Percentiles rank a stretch among this genome's conserved stretches.
Conservation (phyloP, 1,139 yeast species). For the Arxiozyma heterogenica region DNA sequence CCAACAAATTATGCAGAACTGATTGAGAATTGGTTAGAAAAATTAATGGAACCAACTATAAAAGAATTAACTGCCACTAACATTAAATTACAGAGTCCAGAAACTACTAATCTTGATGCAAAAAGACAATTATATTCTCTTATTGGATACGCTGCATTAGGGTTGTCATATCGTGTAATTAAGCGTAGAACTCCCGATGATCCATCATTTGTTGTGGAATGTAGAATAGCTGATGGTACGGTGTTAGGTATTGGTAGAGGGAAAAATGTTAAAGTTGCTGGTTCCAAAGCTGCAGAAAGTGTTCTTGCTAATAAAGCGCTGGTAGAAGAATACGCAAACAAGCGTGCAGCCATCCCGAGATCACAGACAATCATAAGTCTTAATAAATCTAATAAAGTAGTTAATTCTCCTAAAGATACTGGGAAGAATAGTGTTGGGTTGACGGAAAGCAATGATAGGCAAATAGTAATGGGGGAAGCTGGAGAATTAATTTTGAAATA, state of each 20-base stretch:
- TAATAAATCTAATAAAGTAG: slow-evolving; percentile 4
- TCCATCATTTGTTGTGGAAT: slow-evolving; percentile 48
- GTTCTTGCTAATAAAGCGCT: slow-evolving; percentile 51
- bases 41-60: slow-evolving; percentile 48
- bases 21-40: slow-evolving; percentile 53
- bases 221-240: slow-evolving; percentile 56
- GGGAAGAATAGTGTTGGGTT: background rate
- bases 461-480: background rate
- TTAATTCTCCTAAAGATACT: background rate
- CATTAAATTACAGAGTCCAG: slow-evolving; percentile 17
- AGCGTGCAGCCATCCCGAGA: slow-evolving; percentile 57
- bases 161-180: slow-evolving; percentile 55
- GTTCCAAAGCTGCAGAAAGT: slow-evolving; percentile 60
- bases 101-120: slow-evolving; percentile 30
- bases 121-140: slow-evolving; percentile 70
- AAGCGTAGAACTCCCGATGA: slow-evolving; percentile 46
- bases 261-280: slow-evolving; percentile 55
- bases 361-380: slow-evolving; percentile 32
- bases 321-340: slow-evolving; percentile 55
- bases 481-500: background rate
- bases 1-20: slow-evolving; percentile 37
- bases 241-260: slow-evolving; percentile 57
- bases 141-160: slow-evolving; percentile 64
- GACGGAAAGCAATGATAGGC: background rate
- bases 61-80: slow-evolving; percentile 24